Percentiles rank a stretch among this genome's conserved stretches.
These are phyloP conservation scores for Thermomyces lanuginosus DNA, from an alignment of 2,329 filamentous ascomycete species.

Conservation along the genomic window DNA sequence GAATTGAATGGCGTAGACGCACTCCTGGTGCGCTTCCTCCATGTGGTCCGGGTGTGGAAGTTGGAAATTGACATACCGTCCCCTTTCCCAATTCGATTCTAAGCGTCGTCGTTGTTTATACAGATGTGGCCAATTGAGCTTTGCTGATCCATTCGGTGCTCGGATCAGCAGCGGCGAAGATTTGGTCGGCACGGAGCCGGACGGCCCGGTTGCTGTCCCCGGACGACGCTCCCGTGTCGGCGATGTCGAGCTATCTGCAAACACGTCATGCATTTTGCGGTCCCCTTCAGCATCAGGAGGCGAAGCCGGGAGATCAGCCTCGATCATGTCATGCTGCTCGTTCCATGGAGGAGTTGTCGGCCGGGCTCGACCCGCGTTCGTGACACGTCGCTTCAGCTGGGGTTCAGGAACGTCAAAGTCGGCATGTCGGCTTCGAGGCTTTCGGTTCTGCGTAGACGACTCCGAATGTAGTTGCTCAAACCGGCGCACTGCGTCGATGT, in stretches of 20 bases:
- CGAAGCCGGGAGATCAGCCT: slow-evolving; percentile 22
- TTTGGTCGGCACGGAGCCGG: slow-evolving; percentile 1
- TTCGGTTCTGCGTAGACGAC: slow-evolving; percentile 24
- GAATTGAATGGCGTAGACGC: slow-evolving; percentile 90
- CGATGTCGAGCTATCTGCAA: slow-evolving; percentile 13
- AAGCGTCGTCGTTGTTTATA: slow-evolving; percentile 74
- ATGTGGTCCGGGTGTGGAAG: slow-evolving; percentile 68
- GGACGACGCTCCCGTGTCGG: slow-evolving; percentile 6
- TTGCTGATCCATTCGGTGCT: slow-evolving; percentile 24
- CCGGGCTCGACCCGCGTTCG: slow-evolving; percentile 21
- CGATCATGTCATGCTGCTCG: slow-evolving; percentile 32
- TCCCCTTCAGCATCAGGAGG: slow-evolving; percentile 23
- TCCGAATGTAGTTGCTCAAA: slow-evolving; percentile 43
- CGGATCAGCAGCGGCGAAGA: slow-evolving; percentile 14
- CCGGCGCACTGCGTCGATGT: slow-evolving; percentile 45
- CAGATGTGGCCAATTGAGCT: slow-evolving; percentile 81
- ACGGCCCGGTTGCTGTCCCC: not conserved
- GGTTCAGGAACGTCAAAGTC: slow-evolving; percentile 35
- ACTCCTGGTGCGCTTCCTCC: slow-evolving; percentile 75
- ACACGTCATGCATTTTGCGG: slow-evolving; percentile 28
- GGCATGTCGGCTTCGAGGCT: slow-evolving; percentile 31
- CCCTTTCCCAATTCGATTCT: slow-evolving; percentile 82
- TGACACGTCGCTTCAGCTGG: slow-evolving; percentile 37
- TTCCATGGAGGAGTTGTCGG: slow-evolving; percentile 19
- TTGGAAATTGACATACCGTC: slow-evolving; percentile 71